phyloP scores from a whole-genome alignment of 2,329 filamentous ascomycete genomes.

The Aspergillus sp. region DNA sequence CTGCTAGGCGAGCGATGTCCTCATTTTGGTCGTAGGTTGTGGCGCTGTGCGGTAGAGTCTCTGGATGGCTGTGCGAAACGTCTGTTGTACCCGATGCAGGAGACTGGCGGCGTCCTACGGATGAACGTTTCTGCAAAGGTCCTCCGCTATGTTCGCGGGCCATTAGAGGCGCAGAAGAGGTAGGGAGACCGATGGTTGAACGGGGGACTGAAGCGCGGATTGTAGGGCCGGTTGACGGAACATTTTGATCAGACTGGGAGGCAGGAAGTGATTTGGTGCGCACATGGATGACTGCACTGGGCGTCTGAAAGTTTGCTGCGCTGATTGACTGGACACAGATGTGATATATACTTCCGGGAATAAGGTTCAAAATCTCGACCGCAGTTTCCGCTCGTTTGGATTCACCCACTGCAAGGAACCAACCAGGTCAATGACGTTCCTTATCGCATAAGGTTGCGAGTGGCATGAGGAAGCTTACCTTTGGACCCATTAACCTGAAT shows the following conservation, averaged over 20 bases:
- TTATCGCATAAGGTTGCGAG: not conserved
- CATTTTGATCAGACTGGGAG: conserved; percentile 37
- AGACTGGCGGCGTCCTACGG: conserved; percentile 72
- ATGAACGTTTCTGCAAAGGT: conserved; percentile 60
- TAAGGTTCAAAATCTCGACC: conserved; percentile 86
- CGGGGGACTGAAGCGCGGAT: conserved; percentile 56
- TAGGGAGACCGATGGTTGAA: conserved; percentile 55
- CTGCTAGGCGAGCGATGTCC: conserved; percentile 74
- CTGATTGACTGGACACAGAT: conserved; percentile 91
- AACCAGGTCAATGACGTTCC: conserved; percentile 8
- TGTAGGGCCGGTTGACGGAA: conserved; percentile 35
- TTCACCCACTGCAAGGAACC: conserved; percentile 67
- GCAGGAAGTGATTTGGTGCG: conserved; percentile 63
- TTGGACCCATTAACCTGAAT: conserved; percentile 93
- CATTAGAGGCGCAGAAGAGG: conserved; percentile 62
- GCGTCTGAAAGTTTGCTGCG: conserved; percentile 86
- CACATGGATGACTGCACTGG: conserved; percentile 80
- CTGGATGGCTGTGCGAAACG: conserved; percentile 39
- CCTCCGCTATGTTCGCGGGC: conserved; percentile 65
- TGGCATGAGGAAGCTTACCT: conserved; percentile 53
- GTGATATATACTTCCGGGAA: conserved; percentile 87
- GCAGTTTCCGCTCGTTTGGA: conserved; percentile 77
- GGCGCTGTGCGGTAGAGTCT: conserved; percentile 37
- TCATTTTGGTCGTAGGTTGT: conserved; percentile 59
- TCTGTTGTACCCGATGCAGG: conserved; percentile 60